Percentiles rank a stretch among this genome's conserved stretches.
phyloP scores from a whole-genome alignment of 2,329 filamentous ascomycete species.

The Fusarium devonianum region DNA sequence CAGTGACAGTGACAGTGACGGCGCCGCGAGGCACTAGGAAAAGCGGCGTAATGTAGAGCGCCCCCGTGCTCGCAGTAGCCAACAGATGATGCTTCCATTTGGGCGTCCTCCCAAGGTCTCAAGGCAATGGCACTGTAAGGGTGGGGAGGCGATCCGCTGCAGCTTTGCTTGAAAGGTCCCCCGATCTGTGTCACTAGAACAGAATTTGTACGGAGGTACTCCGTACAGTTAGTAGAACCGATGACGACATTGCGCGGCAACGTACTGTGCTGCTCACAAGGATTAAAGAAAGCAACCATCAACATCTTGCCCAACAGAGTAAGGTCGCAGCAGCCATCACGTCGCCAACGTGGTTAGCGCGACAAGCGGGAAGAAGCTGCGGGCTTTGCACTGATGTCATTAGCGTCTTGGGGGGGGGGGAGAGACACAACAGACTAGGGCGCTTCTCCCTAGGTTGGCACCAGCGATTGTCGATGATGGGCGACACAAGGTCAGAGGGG shows the following conservation, averaged over 20 bases:
- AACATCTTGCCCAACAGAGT: conserved; percentile 22
- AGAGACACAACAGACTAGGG: no score
- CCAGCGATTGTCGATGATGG: conserved; percentile 28
- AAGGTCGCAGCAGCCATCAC: conserved; percentile 13
- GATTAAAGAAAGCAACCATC: conserved; percentile 6
- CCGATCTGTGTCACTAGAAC: no score
- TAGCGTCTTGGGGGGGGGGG: background rate
- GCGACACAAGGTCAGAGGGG: conserved; percentile 4
- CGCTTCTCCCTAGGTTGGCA: no score
- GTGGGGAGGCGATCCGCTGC: no score
- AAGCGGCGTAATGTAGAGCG: no score
- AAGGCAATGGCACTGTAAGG: no score
- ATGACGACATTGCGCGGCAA: conserved; percentile 28
- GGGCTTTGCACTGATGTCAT: conserved; percentile 32
- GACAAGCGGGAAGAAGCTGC: background rate
- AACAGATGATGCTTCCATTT: conserved; percentile 1
- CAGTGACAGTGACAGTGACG: conserved; percentile 11
- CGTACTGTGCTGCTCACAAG: no score
- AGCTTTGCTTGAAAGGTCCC: no score
- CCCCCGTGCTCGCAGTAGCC: no score
- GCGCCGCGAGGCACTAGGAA: conserved; percentile 16
- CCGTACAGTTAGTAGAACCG: background rate
- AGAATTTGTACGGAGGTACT: no score
- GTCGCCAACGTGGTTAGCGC: conserved; percentile 16
- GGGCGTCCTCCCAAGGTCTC: no score